These are phyloP conservation scores for Cyberlindnera lachancei DNA, from an alignment of 805 yeast species.

Conservation along the genomic window DNA sequence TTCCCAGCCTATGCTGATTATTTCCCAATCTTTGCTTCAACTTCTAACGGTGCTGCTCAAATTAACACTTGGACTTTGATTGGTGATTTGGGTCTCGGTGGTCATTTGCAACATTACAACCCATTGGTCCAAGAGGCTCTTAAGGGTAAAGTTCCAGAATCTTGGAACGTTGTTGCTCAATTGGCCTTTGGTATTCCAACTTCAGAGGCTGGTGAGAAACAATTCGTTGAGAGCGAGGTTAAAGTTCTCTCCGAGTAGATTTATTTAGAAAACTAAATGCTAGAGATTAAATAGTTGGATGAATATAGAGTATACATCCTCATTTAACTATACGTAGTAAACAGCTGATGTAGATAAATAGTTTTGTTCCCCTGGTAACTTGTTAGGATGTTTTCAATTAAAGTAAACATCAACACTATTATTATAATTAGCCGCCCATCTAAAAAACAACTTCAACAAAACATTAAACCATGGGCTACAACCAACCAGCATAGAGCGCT, in stretches of 20 bases:
- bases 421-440: no score
- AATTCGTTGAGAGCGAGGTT: conserved; percentile 36
- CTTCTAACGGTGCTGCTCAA: conserved; percentile 43
- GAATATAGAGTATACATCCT: no score
- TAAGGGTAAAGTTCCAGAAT: conserved; percentile 33
- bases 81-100: conserved; percentile 38
- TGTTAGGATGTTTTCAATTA: no score
- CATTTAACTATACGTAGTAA: no score
- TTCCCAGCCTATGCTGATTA: conserved; percentile 36
- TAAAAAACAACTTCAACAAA: no score
- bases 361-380: no score
- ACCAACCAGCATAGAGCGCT: no score
- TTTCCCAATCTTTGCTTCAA: conserved; percentile 43
- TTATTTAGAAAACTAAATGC: background rate
- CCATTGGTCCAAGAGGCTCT: conserved; percentile 34
- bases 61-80: conserved; percentile 43
- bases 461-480: no score
- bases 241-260: conserved; percentile 23
- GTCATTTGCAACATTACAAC: conserved; percentile 47
- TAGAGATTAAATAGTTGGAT: no score
- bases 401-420: no score
- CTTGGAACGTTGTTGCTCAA: conserved; percentile 42
- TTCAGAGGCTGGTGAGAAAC: conserved; percentile 31
- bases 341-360: no score
- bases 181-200: conserved; percentile 42